Conservation (phyloP, 169 alveolate genomes). For the Plasmodium ovale region DNA sequence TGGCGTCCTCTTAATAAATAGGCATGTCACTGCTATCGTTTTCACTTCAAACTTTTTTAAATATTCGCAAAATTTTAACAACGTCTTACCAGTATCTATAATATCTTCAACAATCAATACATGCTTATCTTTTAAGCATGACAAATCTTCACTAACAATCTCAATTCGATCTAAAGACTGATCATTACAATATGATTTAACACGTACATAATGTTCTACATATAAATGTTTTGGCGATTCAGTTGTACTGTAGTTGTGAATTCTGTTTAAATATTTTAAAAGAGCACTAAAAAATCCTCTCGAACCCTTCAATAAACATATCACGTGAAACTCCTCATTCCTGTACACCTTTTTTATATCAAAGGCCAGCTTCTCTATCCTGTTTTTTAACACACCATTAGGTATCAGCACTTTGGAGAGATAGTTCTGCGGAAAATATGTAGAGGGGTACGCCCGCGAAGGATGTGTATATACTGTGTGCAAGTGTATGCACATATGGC, state of each 20-base stretch:
- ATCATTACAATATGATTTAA: conserved; percentile 78
- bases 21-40: conserved; percentile 70
- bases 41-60: conserved; percentile 78
- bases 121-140: conserved; percentile 78
- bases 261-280: conserved; percentile 75
- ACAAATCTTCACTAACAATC: conserved; percentile 80
- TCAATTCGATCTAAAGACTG: conserved; percentile 50
- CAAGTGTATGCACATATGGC: not conserved
- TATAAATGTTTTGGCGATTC: conserved; percentile 34
- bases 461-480: not conserved
- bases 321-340: conserved; percentile 79
- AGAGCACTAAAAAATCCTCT: conserved; percentile 82
- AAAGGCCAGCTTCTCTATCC: conserved; percentile 76
- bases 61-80: conserved; percentile 75
- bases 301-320: conserved; percentile 84
- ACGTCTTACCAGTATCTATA: conserved; percentile 80
- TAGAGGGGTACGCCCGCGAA: not conserved
- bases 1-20: conserved; percentile 71
- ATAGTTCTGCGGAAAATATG: conserved; percentile 19
- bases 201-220: conserved; percentile 83
- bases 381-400: conserved; percentile 37
- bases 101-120: conserved; percentile 87
- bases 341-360: conserved; percentile 77
- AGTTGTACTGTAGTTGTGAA: conserved; percentile 67
- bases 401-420: conserved; percentile 44